A percentile compares a stretch with the other conserved stretches of the same genome.
These are phyloP conservation scores for Echites panduratus DNA, from an alignment of 257 asterid species.

Conservation along the genomic window DNA sequence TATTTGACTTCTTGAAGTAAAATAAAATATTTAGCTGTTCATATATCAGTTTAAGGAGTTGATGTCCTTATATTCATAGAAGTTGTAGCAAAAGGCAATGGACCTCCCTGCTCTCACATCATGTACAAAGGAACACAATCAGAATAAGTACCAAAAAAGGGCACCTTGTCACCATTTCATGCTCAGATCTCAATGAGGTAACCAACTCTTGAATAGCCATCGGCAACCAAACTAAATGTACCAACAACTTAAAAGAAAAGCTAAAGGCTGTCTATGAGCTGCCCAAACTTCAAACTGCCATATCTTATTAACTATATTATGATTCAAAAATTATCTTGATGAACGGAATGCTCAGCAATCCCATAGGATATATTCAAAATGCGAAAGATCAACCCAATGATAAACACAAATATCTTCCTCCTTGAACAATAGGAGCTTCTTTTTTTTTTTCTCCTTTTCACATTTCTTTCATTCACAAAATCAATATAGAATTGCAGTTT, in stretches of 20 bases:
- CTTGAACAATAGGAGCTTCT: too few species aligned
- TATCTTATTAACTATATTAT: background rate
- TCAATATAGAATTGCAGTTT: background rate
- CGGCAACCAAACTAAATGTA: background rate
- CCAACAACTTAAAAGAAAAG: background rate
- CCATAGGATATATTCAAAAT: background rate
- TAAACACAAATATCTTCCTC: background rate
- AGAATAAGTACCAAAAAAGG: background rate
- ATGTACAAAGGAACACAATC: background rate
- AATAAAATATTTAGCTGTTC: background rate
- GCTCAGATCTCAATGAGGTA: background rate
- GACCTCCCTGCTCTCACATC: background rate
- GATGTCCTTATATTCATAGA: background rate
- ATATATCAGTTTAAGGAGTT: background rate
- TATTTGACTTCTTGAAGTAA: background rate
- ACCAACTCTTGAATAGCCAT: background rate
- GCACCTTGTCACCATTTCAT: background rate
- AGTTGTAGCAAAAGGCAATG: background rate
- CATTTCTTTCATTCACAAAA: background rate
- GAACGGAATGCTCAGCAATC: background rate
- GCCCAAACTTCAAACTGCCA: background rate
- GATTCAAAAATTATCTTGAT: background rate
- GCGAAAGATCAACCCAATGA: background rate
- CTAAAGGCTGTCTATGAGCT: background rate
- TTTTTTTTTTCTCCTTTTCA: background rate